Percentiles rank a stretch among this genome's conserved stretches.
phyloP scores from a whole-genome alignment of 495 filamentous ascomycete genomes.

The Tuber magnatum region DNA sequence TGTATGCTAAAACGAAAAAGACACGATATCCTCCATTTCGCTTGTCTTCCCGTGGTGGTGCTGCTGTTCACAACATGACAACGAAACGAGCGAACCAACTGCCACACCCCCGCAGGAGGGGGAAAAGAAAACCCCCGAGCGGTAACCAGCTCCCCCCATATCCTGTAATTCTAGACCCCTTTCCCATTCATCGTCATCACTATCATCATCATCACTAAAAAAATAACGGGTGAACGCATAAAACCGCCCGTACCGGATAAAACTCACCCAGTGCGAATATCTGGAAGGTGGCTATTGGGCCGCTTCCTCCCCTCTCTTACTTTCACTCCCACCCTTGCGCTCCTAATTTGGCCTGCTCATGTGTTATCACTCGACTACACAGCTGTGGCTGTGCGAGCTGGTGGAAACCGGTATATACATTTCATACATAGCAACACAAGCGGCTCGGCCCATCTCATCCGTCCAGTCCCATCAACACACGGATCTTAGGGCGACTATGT shows the following conservation, averaged over 20 bases:
- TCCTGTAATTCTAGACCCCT: neutral
- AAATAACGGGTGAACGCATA: neutral
- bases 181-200: neutral
- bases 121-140: neutral
- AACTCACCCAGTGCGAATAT: neutral
- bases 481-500: slow-evolving; percentile 1
- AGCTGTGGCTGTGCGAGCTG: neutral
- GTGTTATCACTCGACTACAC: neutral
- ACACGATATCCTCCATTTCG: neutral
- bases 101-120: neutral
- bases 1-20: neutral
- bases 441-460: neutral
- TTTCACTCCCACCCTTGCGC: neutral
- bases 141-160: neutral
- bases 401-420: neutral
- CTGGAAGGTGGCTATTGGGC: neutral
- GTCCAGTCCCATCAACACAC: neutral
- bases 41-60: neutral
- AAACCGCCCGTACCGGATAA: neutral
- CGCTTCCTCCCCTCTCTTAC: neutral
- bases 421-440: neutral
- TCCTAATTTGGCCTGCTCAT: neutral
- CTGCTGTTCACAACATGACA: neutral
- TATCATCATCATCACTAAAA: neutral
- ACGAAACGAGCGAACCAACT: neutral